Percentiles rank a stretch among this genome's conserved stretches.
Evolutionary conservation across 2,329 filamentous ascomycete species (phyloP).

Genomic region (Graphilbum fragrans): DNA sequence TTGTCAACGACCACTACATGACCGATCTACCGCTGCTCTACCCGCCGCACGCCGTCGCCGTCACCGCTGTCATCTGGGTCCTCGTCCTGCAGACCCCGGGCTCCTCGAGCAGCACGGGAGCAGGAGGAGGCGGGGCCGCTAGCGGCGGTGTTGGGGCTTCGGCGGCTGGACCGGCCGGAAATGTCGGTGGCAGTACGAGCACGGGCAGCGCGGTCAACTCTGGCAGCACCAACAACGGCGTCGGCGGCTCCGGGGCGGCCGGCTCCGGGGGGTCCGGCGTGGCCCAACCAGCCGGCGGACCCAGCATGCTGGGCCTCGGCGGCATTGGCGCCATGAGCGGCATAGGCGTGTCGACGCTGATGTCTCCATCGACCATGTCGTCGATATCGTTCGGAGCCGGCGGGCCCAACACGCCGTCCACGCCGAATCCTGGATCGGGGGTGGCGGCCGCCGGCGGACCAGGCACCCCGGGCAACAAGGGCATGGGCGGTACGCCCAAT

Average conservation of each 20-base stretch:
- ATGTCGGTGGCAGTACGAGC: neutral
- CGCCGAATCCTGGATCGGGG: too few species aligned
- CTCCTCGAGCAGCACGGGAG: neutral
- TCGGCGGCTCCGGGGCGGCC: neutral
- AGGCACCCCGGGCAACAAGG: conserved; percentile 3
- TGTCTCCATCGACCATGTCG: neutral
- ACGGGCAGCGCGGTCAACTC: neutral
- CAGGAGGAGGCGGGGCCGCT: conserved; percentile 7
- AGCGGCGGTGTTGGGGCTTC: conserved; percentile 12
- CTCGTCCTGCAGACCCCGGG: conserved; percentile 63
- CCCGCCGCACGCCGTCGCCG: conserved; percentile 77
- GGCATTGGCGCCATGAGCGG: neutral
- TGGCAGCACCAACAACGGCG: too few species aligned
- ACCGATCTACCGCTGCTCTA: conserved; percentile 82
- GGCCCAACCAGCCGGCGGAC: neutral
- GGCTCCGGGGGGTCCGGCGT: neutral
- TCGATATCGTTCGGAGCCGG: neutral
- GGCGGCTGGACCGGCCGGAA: neutral
- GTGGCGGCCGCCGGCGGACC: neutral
- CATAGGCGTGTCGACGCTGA: neutral
- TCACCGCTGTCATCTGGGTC: conserved; percentile 73
- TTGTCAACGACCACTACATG: conserved; percentile 87
- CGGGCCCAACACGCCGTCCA: conserved; percentile 1
- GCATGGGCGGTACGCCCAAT: conserved; percentile 3
- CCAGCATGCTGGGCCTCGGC: neutral